Evolutionary conservation across 768 basidiomycete genomes (phyloP).

Genomic region (Pleurotus salmoneostramineus): DNA sequence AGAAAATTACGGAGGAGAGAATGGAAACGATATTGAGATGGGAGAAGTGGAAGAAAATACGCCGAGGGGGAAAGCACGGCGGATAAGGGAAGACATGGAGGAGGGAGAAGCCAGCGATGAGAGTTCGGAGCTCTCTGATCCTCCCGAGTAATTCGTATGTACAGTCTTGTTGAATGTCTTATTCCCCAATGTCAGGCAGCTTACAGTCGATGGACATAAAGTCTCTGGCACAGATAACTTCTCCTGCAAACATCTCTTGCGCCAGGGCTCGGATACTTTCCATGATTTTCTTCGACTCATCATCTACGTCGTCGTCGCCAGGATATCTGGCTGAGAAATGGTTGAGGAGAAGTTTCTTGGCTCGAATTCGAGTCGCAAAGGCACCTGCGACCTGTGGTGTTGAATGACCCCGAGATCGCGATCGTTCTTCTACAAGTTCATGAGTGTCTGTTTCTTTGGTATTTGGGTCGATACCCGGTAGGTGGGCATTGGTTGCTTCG

Average conservation of each 20-base stretch:
- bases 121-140: conserved; percentile 75
- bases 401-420: conserved; percentile 81
- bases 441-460: conserved; percentile 62
- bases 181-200: conserved; percentile 21
- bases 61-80: conserved; percentile 45
- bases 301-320: conserved; percentile 53
- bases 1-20: conserved; percentile 5
- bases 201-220: conserved; percentile 66
- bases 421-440: conserved; percentile 54
- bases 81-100: conserved; percentile 65
- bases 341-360: conserved; percentile 67
- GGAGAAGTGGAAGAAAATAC: conserved; percentile 82
- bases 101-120: conserved; percentile 85
- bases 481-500: conserved; percentile 86
- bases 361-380: conserved; percentile 67
- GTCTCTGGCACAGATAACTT: conserved; percentile 69
- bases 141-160: conserved; percentile 47
- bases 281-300: conserved; percentile 54
- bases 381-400: conserved; percentile 88
- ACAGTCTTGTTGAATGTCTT: not conserved
- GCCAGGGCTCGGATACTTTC: conserved; percentile 57
- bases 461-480: conserved; percentile 57
- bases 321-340: conserved; percentile 84
- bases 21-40: conserved; percentile 81
- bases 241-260: conserved; percentile 44